Base-by-base conservation (phyloP, 2,329 filamentous ascomycete genomes). In the Colletotrichum orbiculare region DNA sequence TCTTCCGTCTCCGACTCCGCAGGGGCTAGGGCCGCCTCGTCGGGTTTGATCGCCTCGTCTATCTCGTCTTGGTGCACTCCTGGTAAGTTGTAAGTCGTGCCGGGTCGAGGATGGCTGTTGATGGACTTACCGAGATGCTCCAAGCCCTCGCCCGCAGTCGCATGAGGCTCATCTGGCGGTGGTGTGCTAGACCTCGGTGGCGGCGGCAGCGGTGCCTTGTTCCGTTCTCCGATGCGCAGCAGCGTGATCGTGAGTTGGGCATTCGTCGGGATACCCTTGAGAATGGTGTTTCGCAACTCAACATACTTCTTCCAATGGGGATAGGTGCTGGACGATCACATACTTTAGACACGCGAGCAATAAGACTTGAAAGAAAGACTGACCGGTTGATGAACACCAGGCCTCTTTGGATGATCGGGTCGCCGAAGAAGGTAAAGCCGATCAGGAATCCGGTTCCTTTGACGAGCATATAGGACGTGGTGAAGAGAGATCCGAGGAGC, bases 201-300 rank as follows among this genome's bases (percentile, higher is more conserved):
- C 0, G 86, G 89, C 0, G 92, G 92, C 0, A 96, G 77, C 0
- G 93, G 93, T 0, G 91, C 89, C 69, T 91, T 91, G 77, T 94
- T 94, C 10, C 87, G 87, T 77, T 96, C 93, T 45, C 92, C 93
- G 37, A 95, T 88, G 6, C 93, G 90, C 10, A 96, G 86, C 2
- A 96, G 83, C 0, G 93, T 96, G 35, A 96, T 80, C 0, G 92
- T 89, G 15, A 96, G 85, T 73, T 97, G 93, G 4, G 92, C 92
- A 73, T 96, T 96, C 2, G 93, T 97, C 1, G 93, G 93, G 0
- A 96, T 89, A 2, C 92, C 92, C 73, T 91, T 92, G 54, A 97
- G 86, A 1, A 96, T 74, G 0, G 91, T 93, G 70, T 93, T 93
- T 65, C 90, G 85, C 10, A 93, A 78, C 71, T 94, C 89, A 13